Evolutionary conservation across 2,329 filamentous ascomycete species (phyloP), one percentile per base, ranked within the genome.

Genomic region (Fusarium pseudocircinatum): DNA sequence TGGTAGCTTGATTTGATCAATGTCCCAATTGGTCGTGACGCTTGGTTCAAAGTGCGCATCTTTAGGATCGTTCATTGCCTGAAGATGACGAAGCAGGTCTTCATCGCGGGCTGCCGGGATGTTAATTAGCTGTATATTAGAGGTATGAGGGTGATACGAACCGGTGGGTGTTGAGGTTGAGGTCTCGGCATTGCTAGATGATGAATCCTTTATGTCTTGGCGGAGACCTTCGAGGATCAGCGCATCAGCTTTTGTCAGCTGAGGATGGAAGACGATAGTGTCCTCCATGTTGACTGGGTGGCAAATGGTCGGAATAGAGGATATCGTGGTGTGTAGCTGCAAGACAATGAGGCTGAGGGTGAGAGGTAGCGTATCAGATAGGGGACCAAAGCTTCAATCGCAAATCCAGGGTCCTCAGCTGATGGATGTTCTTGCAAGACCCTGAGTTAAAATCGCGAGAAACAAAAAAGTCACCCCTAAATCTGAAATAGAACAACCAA

Each of bases 41-140:
- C 60, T 73, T 13, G 71, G 70, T 53, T 73, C 70, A 32, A 73
- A 73, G 28, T 60, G 66, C 11, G 70, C 66, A 49, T 73, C 70
- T n/a, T 70, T 60, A 12, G 70, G 70, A 28, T 73, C 46, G 26
- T 73, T 73, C 24, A 73, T 39, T 30, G 70, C 66, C 49, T 73
- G 57, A 2, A 73, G 60, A 39, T 73, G 70, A 42, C 40, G 66
- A 39, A 73, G 32, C 37, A 69, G n/a, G 20, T 70, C 70, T 32
- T 73, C 70, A 14, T 73, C 67, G 26, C 66, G 66, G 46, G 54
- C 53, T 54, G 9, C 43, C 59, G 30, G 52, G 22, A 16, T 40
- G 30, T 63, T n/a, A 59, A 43, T 59, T 40, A 34, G 42, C 37
- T 59, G 32, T 20, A 32, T 12, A 26, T 36, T 47, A 44, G 36